Evolutionary conservation across 495 filamentous ascomycete species (phyloP), one percentile per base, ranked within the genome.

Genomic region (Penicillium turbatum): DNA sequence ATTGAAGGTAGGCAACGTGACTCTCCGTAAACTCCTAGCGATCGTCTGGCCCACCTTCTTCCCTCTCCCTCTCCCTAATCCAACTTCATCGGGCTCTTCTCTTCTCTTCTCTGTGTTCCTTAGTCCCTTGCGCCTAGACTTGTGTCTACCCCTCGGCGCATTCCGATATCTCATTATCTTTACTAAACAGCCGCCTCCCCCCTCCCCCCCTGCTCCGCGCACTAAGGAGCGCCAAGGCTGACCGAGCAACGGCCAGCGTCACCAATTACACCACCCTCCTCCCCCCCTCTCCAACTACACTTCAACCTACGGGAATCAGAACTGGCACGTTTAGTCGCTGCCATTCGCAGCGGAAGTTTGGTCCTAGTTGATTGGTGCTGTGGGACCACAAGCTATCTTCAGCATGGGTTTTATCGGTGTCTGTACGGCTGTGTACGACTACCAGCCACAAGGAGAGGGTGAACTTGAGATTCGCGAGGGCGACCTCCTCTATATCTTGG

Each of bases 401-500:
- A 71, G 42, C 31, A 87, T 87, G 84, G 82, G 78, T 48, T 99
- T 97, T 77, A 68, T 96, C 63, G 92, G 91, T 50, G 82, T 99
- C 48, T 97, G 91, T 78, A 87, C 83, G 68, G 92, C 91, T 64
- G 62, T 95, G 64, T 97, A 95, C 80, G 90, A 95, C 77, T 99
- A 97, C 75, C 78, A 79, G 53, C 91, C 93, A 53, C 91, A 96
- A 71, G 85, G 81, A 57, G 87, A 90, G 55, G 85, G 87, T 45
- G 95, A 99, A 82, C 78, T 99, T 53, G 77, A 85, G 57, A 87
- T 99, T 55, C 73, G 76, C 51, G 92, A 97, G 64, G 93, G 92
- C 51, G 95, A 99, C 67, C 60, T 97, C 42, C 81, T 99, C 36
- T 97, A 92, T 68, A 78, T 99, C 30, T 76, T 97, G 43, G 90